Base-by-base conservation (phyloP, 73 alveolate species). In the Blepharisma stoltei region DNA sequence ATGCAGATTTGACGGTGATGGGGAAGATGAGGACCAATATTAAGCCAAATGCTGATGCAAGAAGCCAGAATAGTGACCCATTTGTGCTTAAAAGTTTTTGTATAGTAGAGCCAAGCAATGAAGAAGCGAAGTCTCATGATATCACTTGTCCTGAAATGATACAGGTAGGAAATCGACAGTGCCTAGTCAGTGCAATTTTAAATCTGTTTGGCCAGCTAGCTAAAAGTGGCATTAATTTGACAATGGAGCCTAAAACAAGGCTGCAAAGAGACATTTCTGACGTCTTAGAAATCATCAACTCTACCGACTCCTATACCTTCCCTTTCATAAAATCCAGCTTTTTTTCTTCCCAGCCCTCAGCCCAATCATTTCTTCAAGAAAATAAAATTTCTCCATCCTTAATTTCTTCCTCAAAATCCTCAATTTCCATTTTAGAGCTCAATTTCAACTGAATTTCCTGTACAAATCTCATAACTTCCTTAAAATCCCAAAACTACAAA, bases 361-460 rank as follows among this genome's bases (percentile, higher is more conserved):
- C n/a, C 18, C 23, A 14, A 2, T 60, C 23, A 60, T 8, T 14
- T 60, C 27, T 50, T 4, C 65, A 50, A 18, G 46, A 38, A 18
- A 8, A 18, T 9, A 60, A 14, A 8, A 14, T 60, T 25, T n/a
- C 14, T 18, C 46, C 11, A 2, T 9, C 73, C 11, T 14, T 9
- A 60, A 11, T 25, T 18, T 14, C 18, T 5, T 32, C 41, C 41
- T 1, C n/a, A 60, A 60, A 60, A 25, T 8, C 73, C 46, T 60
- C 73, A 60, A 38, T 38, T 18, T 60, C 73, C 14, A 38, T 60
- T 25, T 25, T 60, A 2, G 73, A 60, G 14, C 23, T 60, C 0
- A 60, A 60, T 14, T 60, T 60, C 46, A n/a, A 38, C 11, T 60
- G 73, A 38, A 60, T 60, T 25, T 14, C 48, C 18, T 60, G 73